Base-by-base conservation (phyloP, 2,329 filamentous ascomycete species). In the Delphinella strobiligena region DNA sequence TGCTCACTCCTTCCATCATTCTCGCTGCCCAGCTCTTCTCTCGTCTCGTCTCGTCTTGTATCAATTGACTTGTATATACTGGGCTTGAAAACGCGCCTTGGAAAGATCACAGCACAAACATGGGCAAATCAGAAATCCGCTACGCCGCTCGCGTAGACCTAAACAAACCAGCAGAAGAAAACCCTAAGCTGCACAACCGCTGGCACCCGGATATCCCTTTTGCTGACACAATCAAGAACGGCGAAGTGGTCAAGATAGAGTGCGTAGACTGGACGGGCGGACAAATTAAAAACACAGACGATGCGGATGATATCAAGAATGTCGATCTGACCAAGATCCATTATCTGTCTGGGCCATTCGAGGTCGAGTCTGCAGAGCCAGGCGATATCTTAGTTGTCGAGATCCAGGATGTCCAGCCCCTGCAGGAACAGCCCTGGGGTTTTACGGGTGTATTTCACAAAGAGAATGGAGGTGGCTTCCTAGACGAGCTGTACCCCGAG, bases 141-240 rank as follows among this genome's bases (percentile, higher is more conserved):
- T 83, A 78, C 27, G 79, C 78, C 14, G 73, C 81, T 41, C 81
- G 80, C 56, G 80, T 89, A 32, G 78, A 80, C 53, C 64, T 88
- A 19, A 72, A 83, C 42, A 83, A 74, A 56, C 78, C 80, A 24
- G 81, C 82, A 4, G 66, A 70, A 27, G 74, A 85, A 46, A 82
- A 89, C 54, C 61, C 72, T 2, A 72, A 73, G 37, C 63, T 88
- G 8, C 83, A 89, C 61, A 95, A 95, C 54, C 72, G 87, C 58
- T 94, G 87, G 88, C 88, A 95, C 55, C 88, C 88, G 27, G 87
- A 93, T 48, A 80, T 93, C 37, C 88, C 88, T 0, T 75, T 72
- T 41, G 72, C 70, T 37, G 82, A 70, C 22, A 76, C 72, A 1
- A 86, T 95, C 53, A 78, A 82, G 51, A 78, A 88, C 53, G 80